phyloP scores from a whole-genome alignment of 2,329 filamentous ascomycete species.

The Teratosphaeria epicoccoides region DNA sequence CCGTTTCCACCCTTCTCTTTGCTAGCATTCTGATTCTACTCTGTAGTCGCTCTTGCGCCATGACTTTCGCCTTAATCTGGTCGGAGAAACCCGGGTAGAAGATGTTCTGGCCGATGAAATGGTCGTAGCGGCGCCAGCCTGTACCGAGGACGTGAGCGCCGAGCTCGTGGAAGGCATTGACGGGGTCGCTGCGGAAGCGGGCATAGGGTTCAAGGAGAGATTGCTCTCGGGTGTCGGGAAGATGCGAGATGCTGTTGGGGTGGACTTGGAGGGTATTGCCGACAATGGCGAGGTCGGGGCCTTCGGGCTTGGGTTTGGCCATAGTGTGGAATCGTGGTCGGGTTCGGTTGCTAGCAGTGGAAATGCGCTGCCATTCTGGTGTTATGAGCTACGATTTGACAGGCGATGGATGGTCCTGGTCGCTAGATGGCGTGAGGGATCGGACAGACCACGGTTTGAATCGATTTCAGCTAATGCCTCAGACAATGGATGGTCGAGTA shows the following conservation, averaged over 20 bases:
- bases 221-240: conserved; percentile 39
- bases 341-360: no score
- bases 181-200: conserved; percentile 63
- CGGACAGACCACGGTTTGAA: no score
- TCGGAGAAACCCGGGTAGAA: conserved; percentile 90
- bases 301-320: no score
- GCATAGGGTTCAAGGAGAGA: conserved; percentile 73
- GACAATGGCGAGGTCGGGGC: conserved; percentile 36
- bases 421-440: no score
- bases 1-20: conserved; percentile 59
- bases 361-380: no score
- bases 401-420: no score
- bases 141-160: conserved; percentile 85
- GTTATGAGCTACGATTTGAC: no score
- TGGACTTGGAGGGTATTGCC: conserved; percentile 36
- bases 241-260: conserved; percentile 24
- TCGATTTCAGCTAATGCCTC: no score
- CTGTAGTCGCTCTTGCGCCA: conserved; percentile 65
- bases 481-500: no score
- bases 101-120: conserved; percentile 79
- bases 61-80: conserved; percentile 69
- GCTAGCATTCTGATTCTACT: conserved; percentile 67
- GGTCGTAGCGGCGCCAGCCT: conserved; percentile 91
- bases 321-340: no score
- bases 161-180: conserved; percentile 83